Conservation (phyloP, 805 yeast species). For the Candida taoyuanica region DNA sequence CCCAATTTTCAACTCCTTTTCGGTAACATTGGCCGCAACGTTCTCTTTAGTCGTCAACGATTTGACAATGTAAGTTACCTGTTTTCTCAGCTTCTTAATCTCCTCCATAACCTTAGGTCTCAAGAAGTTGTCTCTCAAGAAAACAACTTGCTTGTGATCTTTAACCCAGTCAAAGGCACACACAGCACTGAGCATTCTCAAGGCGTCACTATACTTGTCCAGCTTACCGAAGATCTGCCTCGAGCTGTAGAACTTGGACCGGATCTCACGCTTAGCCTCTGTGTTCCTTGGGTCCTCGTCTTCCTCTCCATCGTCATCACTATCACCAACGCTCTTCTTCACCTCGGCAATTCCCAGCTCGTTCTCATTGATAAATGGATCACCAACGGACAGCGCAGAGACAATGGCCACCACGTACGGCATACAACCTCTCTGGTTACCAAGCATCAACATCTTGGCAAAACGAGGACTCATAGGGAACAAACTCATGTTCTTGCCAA, state of each 20-base stretch:
- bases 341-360: constrained; percentile 55
- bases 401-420: constrained; percentile 90
- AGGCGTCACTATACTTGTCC: constrained; percentile 71
- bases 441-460: constrained; percentile 82
- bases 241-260: constrained; percentile 53
- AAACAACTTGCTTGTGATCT: constrained; percentile 37
- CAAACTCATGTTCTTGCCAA: constrained; percentile 81
- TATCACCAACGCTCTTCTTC: constrained; percentile 21
- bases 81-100: constrained; percentile 73
- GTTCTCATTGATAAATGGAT: constrained; percentile 73
- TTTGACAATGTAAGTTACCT: constrained; percentile 70
- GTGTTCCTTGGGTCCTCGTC: constrained; percentile 34
- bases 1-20: constrained; percentile 46
- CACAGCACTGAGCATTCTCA: constrained; percentile 71
- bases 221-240: constrained; percentile 57
- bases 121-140: constrained; percentile 59
- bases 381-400: constrained; percentile 89
- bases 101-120: constrained; percentile 84
- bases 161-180: constrained; percentile 85
- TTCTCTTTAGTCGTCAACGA: constrained; percentile 56
- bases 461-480: constrained; percentile 94
- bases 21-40: constrained; percentile 44
- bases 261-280: constrained; percentile 35
- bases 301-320: constrained; percentile 28
- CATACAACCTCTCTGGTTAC: constrained; percentile 80